Base-by-base conservation (phyloP, 106 monocot species). In the Dendrobium nobile region DNA sequence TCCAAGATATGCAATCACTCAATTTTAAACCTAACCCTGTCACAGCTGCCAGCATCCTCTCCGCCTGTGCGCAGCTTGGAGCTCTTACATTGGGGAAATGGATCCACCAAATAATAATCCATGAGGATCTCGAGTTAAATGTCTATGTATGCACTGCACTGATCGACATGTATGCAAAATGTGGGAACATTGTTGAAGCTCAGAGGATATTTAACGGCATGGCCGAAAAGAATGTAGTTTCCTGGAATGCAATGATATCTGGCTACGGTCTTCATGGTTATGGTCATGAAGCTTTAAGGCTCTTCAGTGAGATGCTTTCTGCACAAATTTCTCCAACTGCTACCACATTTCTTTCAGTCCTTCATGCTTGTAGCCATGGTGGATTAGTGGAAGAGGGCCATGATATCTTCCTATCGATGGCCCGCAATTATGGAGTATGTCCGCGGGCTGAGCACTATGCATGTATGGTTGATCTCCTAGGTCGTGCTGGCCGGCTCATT, bases 101-200 rank as follows among this genome's bases (percentile, higher is more conserved):
- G 95, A 84, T 89, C 3, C 89, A 88, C 64, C 48, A 22, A 26
- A 85, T 88, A 27, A 87, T 93, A 41, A 26, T 82, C 0, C 77
- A 88, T 76, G 82, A 91, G 40, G 65, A 88, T 6, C 65, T 95
- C 6, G 88, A 95, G 79, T 55, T 83, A 27, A 95, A 95, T 84
- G 89, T 95, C n/a, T 95, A 83, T 51, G 87, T 95, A 2, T 86
- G 68, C 47, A 95, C 93, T 0, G 91, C 93, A 19, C 77, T 95
- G n/a, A 89, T 95, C 19, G 95, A 95, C 81, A 95, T 95, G 95
- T 95, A 95, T 81, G 92, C 92, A 5, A 95, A 92, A 65, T 95
- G 95, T 68, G 91, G 92, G 54, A 89, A 82, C 82, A 84, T 95
- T 27, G 28, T 24, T 3, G 83, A 89, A 51, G 92, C 93, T 20